Evolutionary conservation across 225 moss, liverwort and hornwort genomes (phyloP), one percentile per base, ranked within the genome.

Genomic region (Physcomitrium patens): DNA sequence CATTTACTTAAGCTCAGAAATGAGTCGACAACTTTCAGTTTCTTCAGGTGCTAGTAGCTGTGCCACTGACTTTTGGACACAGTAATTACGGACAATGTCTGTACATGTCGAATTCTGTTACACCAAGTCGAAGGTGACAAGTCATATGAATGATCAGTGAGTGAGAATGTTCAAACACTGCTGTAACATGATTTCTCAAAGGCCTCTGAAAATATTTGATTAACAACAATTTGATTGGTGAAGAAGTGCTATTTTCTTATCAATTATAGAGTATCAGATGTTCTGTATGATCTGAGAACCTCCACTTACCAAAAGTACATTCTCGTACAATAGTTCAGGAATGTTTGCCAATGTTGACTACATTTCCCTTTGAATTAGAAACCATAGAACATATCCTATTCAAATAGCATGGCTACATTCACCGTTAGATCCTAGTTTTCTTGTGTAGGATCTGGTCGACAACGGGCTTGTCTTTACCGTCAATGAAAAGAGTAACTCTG

Each of bases 1-100:
- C 90, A 19, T 81, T 92, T 68, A 89, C 89, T 79, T 80, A 80
- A 77, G 31, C 31, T 37, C 56, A 44, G n/a, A 50, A 78, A 80
- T 72, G 71, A 86, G 70, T 79, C 75, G 55, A 71, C 64, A 77
- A 81, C 76, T 71, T 55, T 65, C 59, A 78, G 76, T 58, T 70
- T 68, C 82, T 57, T n/a, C 58, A 63, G 76, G 78, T 70, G 77
- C 80, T 82, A 18, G 46, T 70, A 66, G 79, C 72, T 87, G 87
- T 90, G 90, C 86, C 75, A 74, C 75, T 55, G 80, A 78, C 68
- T 67, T 42, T 79, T 76, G 76, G 81, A 67, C 59, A 53, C 53
- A 60, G 60, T 26, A 63, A 44, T 46, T 28, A 52, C 63, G 45
- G 70, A 79, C 51, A 65, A 12, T 73, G 57, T 62, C 53, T 67